Base-by-base conservation (phyloP, 441 rosid genomes). In the Arabidopsis hybrid region DNA sequence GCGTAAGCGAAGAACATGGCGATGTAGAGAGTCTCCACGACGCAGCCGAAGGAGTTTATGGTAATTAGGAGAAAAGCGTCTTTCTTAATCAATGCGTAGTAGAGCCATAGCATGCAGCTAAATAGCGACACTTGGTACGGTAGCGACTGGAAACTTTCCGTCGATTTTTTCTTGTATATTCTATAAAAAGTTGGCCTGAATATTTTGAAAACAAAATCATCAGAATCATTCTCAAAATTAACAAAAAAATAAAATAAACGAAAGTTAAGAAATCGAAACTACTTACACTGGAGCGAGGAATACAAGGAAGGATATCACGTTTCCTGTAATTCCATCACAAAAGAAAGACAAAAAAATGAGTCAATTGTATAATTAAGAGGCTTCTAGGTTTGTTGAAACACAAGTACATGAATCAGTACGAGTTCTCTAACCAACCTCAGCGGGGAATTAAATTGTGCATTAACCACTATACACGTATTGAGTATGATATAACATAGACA, bases 271-370 rank as follows among this genome's bases (percentile, higher is more conserved):
- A 53, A 5, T 5, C 21, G 36, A 14, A 29, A 16, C 12, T 46
- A 80, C 97, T 88, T 85, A 95, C 99, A 85, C 42, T 35, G 99
- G 99, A 69, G 96, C 92, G 51, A 95, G 84, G 80, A 65, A 92
- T 36, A 92, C 99, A 47, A 85, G 55, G 78, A 86, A 49, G 5
- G 99, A 95, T 72, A 95, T 80, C 26, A 77, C 57, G 79, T 95
- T 95, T 34, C 99, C 99, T 95, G 81, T 13, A 65, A 68, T 18
- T 43, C 14, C 43, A 16, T 21, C 18, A 1, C n/a, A 4, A 53
- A 68, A 50, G 29, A 40, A 63, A 36, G 18, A 9, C 16, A 53
- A 66, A 16, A 0, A 43, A 61, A 46, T 65, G 14, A 65, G 63
- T 66, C 17, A 5, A 62, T 55, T 36, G 32, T 65, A 43, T 40